These are phyloP conservation scores for Fusarium anguioides DNA, from an alignment of 2,329 filamentous ascomycete species.

Conservation along the genomic window DNA sequence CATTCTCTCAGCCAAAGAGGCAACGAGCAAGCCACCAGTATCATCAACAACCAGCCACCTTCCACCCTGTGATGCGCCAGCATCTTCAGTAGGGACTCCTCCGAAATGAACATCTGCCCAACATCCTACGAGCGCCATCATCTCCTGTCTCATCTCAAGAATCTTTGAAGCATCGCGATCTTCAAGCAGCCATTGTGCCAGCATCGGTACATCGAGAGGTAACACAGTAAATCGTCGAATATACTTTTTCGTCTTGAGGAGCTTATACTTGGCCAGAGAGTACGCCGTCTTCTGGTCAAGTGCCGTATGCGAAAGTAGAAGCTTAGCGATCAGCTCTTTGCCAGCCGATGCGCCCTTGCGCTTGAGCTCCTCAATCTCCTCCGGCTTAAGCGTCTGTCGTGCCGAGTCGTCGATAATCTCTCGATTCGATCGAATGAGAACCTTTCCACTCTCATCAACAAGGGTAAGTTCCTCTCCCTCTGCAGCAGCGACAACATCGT, in stretches of 20 bases:
- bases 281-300: slow-evolving; percentile 95
- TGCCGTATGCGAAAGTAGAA: slow-evolving; percentile 87
- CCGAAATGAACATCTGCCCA: slow-evolving; percentile 89
- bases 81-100: slow-evolving; percentile 45
- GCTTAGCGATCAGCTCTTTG: slow-evolving; percentile 90
- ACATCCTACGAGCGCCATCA: slow-evolving; percentile 81
- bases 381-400: slow-evolving; percentile 80
- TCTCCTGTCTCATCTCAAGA: slow-evolving; percentile 87
- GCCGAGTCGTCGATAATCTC: slow-evolving; percentile 70
- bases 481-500: slow-evolving; percentile 51
- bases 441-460: slow-evolving; percentile 56
- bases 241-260: slow-evolving; percentile 95
- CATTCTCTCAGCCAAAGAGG: slow-evolving; percentile 89
- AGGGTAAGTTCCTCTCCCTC: slow-evolving; percentile 58
- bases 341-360: slow-evolving; percentile 81
- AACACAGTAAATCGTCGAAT: slow-evolving; percentile 86
- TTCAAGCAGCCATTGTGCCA: slow-evolving; percentile 81
- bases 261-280: slow-evolving; percentile 93
- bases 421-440: slow-evolving; percentile 65
- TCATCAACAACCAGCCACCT: slow-evolving; percentile 89
- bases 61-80: slow-evolving; percentile 49
- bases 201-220: slow-evolving; percentile 80
- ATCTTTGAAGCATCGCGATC: slow-evolving; percentile 85
- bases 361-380: slow-evolving; percentile 79
- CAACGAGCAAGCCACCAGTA: slow-evolving; percentile 83